Evolutionary conservation across 805 yeast species (phyloP).

Genomic region (Hermanozyma aechmeae): DNA sequence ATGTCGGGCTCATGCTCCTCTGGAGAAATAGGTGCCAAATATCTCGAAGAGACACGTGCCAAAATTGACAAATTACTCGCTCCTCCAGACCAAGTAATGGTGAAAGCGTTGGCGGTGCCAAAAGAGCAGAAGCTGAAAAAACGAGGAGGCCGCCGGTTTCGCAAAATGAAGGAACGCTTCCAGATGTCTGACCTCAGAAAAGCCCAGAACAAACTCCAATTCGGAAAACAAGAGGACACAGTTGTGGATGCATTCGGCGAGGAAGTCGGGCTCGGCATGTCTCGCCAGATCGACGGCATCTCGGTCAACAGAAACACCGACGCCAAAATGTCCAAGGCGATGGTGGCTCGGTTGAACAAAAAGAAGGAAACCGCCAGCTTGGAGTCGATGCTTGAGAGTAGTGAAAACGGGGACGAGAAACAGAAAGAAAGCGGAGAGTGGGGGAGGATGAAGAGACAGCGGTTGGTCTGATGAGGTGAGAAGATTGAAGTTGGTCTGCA

Average conservation of each 20-base stretch:
- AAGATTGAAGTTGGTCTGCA: too few species aligned
- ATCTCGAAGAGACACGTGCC: constrained; percentile 48
- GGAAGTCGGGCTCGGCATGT: constrained; percentile 78
- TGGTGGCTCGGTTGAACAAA: constrained; percentile 49
- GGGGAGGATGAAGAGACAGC: too few species aligned
- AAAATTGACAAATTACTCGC: constrained; percentile 64
- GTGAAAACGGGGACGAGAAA: too few species aligned
- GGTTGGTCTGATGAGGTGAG: too few species aligned
- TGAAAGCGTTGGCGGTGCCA: constrained; percentile 66
- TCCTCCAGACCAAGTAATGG: constrained; percentile 61
- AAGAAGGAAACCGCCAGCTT: too few species aligned
- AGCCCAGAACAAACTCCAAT: constrained; percentile 77
- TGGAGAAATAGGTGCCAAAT: constrained; percentile 49
- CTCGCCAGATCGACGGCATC: constrained; percentile 23
- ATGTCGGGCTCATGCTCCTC: constrained; percentile 30
- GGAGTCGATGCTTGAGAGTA: too few species aligned
- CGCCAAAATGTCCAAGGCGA: constrained; percentile 53
- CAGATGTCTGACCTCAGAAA: constrained; percentile 72
- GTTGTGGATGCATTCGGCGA: constrained; percentile 62
- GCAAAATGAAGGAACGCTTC: constrained; percentile 75
- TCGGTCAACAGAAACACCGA: constrained; percentile 37
- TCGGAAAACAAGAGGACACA: constrained; percentile 66
- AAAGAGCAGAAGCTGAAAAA: constrained; percentile 68
- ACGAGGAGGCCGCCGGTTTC: constrained; percentile 75
- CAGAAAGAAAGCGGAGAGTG: too few species aligned